phyloP scores from a whole-genome alignment of 2,329 filamentous ascomycete species.

The Pseudovirgaria hyperparasitica region DNA sequence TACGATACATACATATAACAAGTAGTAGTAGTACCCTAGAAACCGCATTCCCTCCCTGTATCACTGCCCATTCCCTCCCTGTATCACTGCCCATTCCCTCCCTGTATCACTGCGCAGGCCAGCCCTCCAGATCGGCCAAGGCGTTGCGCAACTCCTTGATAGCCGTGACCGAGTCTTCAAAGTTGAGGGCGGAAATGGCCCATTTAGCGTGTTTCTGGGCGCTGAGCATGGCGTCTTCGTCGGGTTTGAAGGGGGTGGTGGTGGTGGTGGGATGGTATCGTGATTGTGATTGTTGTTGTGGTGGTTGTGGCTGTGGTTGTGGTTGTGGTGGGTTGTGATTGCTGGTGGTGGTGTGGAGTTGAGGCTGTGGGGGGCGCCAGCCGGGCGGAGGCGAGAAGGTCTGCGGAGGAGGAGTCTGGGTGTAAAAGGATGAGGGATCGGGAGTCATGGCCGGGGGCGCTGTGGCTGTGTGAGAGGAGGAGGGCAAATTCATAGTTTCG shows the following conservation, averaged over 20 bases:
- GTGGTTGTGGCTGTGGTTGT: not conserved
- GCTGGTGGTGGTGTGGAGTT: constrained; percentile 10
- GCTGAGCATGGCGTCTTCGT: constrained; percentile 58
- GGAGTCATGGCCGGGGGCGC: not conserved
- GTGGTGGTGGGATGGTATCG: constrained; percentile 10
- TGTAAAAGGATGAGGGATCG: constrained; percentile 3
- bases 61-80: too few species aligned
- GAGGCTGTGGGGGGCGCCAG: constrained; percentile 10
- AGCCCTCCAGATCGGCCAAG: constrained; percentile 56
- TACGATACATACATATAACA: too few species aligned
- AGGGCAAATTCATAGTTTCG: constrained; percentile 6
- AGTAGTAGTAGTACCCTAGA: too few species aligned
- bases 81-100: too few species aligned
- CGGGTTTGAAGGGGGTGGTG: constrained; percentile 34
- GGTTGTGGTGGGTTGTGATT: constrained; percentile 2
- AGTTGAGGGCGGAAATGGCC: constrained; percentile 93
- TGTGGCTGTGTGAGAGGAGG: constrained; percentile 4
- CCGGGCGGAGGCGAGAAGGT: constrained; percentile 1
- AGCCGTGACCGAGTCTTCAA: constrained; percentile 87
- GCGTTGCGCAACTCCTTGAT: constrained; percentile 73
- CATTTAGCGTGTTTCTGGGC: constrained; percentile 95
- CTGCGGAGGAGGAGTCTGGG: constrained; percentile 2
- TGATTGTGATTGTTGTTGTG: constrained; percentile 1
- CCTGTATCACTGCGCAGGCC: too few species aligned
- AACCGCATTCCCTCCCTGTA: too few species aligned